Evolutionary conservation across 768 basidiomycete species (phyloP).

Genomic region (Tricholoma bakamatsutake): DNA sequence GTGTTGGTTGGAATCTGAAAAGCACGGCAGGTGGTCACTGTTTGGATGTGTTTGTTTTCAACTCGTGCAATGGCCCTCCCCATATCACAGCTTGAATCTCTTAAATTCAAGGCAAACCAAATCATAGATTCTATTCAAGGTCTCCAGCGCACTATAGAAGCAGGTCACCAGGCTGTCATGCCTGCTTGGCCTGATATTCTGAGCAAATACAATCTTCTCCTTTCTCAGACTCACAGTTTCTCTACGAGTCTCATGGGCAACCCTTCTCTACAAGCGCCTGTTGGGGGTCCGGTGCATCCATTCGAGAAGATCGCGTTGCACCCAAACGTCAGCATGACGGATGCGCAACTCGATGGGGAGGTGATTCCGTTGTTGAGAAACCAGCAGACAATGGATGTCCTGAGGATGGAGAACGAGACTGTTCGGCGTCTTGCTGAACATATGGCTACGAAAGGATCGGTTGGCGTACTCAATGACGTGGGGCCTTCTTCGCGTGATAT

Average conservation of each 20-base stretch:
- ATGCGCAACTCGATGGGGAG: conserved; percentile 66
- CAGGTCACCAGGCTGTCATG: conserved; percentile 52
- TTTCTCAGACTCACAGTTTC: conserved; percentile 79
- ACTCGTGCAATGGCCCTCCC: conserved; percentile 32
- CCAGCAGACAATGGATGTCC: conserved; percentile 73
- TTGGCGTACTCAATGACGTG: conserved; percentile 39
- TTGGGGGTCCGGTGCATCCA: conserved; percentile 32
- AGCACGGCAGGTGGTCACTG: not conserved
- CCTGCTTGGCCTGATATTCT: conserved; percentile 83
- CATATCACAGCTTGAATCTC: conserved; percentile 66
- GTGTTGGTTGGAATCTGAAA: not conserved
- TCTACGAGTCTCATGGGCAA: conserved; percentile 35
- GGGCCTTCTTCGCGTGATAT: conserved; percentile 23
- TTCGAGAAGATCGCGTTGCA: conserved; percentile 68
- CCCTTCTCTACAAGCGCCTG: conserved; percentile 16
- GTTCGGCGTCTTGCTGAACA: conserved; percentile 66
- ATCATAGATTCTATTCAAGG: conserved; percentile 72
- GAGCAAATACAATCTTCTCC: conserved; percentile 78
- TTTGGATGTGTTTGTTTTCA: not conserved
- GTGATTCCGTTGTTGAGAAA: conserved; percentile 72
- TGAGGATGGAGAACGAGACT: conserved; percentile 63
- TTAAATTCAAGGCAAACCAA: conserved; percentile 71
- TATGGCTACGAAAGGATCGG: conserved; percentile 54
- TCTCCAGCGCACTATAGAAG: conserved; percentile 59
- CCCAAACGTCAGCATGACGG: conserved; percentile 50